Conservation (phyloP, 192 early-diverging fungal genomes). For the Backusella macrospora region DNA sequence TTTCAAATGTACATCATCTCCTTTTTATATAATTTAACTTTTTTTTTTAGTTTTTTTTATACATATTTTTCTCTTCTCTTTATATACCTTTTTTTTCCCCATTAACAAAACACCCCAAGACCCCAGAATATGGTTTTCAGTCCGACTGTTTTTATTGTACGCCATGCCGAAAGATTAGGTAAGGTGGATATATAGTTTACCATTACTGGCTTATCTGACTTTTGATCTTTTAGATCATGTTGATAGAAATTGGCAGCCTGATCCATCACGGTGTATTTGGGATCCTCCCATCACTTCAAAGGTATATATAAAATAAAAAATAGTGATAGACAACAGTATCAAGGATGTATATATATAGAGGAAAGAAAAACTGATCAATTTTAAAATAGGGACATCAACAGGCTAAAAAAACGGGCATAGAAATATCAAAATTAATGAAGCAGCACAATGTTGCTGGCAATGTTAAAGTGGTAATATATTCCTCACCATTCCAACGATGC, state of each 20-base stretch:
- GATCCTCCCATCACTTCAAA: slow-evolving; percentile 36
- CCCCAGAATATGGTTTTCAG: slow-evolving; percentile 7
- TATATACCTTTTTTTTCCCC: not conserved
- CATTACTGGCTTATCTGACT: not conserved
- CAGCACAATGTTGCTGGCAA: slow-evolving; percentile 22
- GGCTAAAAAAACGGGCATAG: slow-evolving; percentile 35
- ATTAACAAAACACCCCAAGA: not conserved
- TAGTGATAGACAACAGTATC: not conserved
- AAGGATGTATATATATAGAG: not conserved
- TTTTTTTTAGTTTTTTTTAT: not conserved
- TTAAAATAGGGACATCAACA: slow-evolving; percentile 32
- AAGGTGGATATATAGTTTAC: not conserved
- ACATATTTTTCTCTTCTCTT: not conserved
- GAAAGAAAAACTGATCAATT: not conserved
- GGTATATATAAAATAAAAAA: slow-evolving; percentile 10
- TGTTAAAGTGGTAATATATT: slow-evolving; percentile 30
- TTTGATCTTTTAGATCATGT: slow-evolving; percentile 35
- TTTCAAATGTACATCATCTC: not conserved
- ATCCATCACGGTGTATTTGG: slow-evolving; percentile 38
- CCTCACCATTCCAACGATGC: slow-evolving; percentile 46
- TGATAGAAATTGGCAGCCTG: slow-evolving; percentile 37
- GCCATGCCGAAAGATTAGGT: slow-evolving; percentile 45
- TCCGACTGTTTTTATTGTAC: slow-evolving; percentile 39
- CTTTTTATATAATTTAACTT: not conserved
- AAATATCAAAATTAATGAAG: slow-evolving; percentile 22